phyloP scores from a whole-genome alignment of 2,329 filamentous ascomycete genomes.

The Alternaria infectoria region DNA sequence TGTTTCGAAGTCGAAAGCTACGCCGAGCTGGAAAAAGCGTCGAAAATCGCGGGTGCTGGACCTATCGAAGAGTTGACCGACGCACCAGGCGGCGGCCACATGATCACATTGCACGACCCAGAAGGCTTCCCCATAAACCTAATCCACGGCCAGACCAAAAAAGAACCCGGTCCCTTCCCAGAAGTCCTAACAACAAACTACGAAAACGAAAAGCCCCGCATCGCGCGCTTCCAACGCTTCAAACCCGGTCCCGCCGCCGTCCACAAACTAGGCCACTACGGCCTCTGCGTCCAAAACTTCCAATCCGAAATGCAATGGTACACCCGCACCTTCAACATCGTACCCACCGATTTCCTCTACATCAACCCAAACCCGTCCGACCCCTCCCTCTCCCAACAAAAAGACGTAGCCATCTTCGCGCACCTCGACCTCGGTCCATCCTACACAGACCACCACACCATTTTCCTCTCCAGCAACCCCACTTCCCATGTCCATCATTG shows the following conservation, averaged over 20 bases:
- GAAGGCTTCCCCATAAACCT: conserved; percentile 66
- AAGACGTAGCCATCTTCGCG: conserved; percentile 57
- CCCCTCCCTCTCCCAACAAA: conserved; percentile 8
- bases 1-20: conserved; percentile 64
- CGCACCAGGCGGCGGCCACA: conserved; percentile 61
- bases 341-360: conserved; percentile 55
- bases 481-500: conserved; percentile 68
- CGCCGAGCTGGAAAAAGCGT: conserved; percentile 59
- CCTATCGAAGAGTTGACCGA: conserved; percentile 57
- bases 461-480: conserved; percentile 56
- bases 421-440: conserved; percentile 61
- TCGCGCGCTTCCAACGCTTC: conserved; percentile 61
- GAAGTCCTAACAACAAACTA: conserved; percentile 58
- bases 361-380: conserved; percentile 17
- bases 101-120: conserved; percentile 54
- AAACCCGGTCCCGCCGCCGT: conserved; percentile 57
- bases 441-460: conserved; percentile 62
- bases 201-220: conserved; percentile 51
- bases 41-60: conserved; percentile 56
- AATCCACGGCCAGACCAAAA: conserved; percentile 60
- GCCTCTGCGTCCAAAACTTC: conserved; percentile 50
- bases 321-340: conserved; percentile 55
- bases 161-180: conserved; percentile 53
- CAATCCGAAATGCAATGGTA: conserved; percentile 51
- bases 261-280: conserved; percentile 59